Evolutionary conservation across 129 eudicot species (phyloP).

Genomic region (Tagetes erecta): DNA sequence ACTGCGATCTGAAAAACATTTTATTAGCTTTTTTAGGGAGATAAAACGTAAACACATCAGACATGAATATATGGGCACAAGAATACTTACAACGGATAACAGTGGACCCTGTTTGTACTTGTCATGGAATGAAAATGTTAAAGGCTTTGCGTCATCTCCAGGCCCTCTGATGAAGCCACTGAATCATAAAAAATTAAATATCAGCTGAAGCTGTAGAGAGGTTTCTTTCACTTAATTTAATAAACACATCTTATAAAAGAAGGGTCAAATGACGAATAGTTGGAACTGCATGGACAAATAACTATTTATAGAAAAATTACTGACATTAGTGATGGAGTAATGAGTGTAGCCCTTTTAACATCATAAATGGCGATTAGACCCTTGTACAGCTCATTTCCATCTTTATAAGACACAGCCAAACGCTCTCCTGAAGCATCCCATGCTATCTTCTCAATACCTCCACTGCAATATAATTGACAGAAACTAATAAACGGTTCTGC

Average conservation of each 20-base stretch:
- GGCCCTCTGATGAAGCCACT: conserved; percentile 99
- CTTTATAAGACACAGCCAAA: conserved; percentile 80
- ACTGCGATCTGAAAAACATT: background rate
- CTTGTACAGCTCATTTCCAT: conserved; percentile 77
- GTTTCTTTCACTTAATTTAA: conserved; percentile 17
- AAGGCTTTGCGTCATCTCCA: conserved; percentile 80
- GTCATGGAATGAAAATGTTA: conserved; percentile 81
- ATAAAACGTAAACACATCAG: conserved; percentile 3
- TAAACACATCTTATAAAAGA: background rate
- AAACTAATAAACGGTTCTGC: background rate
- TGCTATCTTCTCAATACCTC: conserved; percentile 87
- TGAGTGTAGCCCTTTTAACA: conserved; percentile 77
- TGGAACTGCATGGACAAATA: background rate
- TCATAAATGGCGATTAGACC: conserved; percentile 90
- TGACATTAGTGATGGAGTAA: conserved; percentile 78
- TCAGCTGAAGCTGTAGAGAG: conserved; percentile 19
- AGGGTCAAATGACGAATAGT: conserved; percentile 2
- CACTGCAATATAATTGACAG: conserved; percentile 45
- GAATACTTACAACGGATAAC: conserved; percentile 80
- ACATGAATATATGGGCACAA: conserved; percentile 6
- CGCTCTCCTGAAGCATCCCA: conserved; percentile 99
- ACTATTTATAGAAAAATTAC: conserved; percentile 26
- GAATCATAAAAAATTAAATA: conserved; percentile 25
- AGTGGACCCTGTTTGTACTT: conserved; percentile 90
- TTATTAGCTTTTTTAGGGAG: background rate